Evolutionary conservation across 2,329 filamentous ascomycete species (phyloP).

Genomic region (Xylaria sp.): DNA sequence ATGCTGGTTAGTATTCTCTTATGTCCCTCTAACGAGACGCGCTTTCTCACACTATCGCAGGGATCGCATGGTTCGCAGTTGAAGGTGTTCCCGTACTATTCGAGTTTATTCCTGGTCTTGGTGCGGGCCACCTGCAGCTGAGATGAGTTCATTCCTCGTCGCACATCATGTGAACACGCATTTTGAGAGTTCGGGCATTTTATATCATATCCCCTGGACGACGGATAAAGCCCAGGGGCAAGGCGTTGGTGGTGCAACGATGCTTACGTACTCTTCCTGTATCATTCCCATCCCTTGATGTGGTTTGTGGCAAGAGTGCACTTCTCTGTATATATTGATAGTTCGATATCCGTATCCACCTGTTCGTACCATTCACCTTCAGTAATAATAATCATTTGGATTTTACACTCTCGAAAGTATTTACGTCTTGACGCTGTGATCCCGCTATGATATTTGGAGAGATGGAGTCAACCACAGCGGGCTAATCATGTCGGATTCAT

Average conservation of each 20-base stretch:
- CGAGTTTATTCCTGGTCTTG: constrained; percentile 55
- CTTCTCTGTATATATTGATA: constrained; percentile 38
- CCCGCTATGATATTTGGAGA: background rate
- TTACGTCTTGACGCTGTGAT: background rate
- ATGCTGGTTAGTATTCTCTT: constrained; percentile 73
- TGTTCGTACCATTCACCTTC: background rate
- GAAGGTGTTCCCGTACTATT: constrained; percentile 57
- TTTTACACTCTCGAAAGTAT: background rate
- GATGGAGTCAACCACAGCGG: background rate
- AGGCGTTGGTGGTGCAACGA: constrained; percentile 35
- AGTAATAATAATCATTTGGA: constrained; percentile 8
- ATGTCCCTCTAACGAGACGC: background rate
- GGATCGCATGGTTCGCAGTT: constrained; percentile 53
- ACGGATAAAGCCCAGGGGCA: constrained; percentile 28
- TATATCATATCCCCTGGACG: constrained; percentile 30
- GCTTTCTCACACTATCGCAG: constrained; percentile 36
- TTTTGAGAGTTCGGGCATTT: constrained; percentile 31
- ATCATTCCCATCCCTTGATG: background rate
- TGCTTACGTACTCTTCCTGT: constrained; percentile 21
- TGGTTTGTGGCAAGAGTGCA: constrained; percentile 13
- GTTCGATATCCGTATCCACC: constrained; percentile 21
- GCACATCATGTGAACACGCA: constrained; percentile 32
- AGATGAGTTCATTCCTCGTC: constrained; percentile 36
- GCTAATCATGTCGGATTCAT: background rate
- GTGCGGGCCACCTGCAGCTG: constrained; percentile 47